A percentile compares a stretch with the other conserved stretches of the same genome.
Conservation (phyloP, 305 asterid species). For the Galium porrigens region DNA sequence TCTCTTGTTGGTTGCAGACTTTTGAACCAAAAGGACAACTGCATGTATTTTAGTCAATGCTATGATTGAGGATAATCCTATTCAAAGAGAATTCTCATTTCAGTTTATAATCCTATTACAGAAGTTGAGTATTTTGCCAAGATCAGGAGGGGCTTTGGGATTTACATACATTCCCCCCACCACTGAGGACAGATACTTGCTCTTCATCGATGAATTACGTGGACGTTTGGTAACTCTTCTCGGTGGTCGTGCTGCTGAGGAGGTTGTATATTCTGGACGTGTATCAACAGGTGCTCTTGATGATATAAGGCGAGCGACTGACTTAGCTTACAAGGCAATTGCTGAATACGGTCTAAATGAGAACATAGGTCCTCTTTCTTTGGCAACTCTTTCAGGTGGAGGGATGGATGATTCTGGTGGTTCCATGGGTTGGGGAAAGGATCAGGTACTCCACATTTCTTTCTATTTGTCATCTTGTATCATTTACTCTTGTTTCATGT, state of each 20-base stretch:
- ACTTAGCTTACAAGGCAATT: constrained; percentile 97
- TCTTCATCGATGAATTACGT: constrained; percentile 83
- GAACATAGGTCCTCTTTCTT: constrained; percentile 72
- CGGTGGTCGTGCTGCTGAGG: constrained; percentile 99
- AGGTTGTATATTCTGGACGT: constrained; percentile 80
- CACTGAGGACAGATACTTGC: constrained; percentile 84
- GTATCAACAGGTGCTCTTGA: constrained; percentile 98
- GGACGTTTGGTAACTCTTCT: constrained; percentile 96
- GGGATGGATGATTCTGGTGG: constrained; percentile 90
- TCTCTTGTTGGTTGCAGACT: background rate
- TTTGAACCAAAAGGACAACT: background rate
- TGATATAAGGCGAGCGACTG: constrained; percentile 92
- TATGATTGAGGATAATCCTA: background rate
- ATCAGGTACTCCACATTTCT: constrained; percentile 44
- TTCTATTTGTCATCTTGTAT: constrained; percentile 13
- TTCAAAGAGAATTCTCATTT: background rate
- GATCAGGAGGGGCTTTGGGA: constrained; percentile 97
- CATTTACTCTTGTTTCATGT: constrained; percentile 6
- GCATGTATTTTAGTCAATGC: background rate
- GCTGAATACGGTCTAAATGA: constrained; percentile 94
- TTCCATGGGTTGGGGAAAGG: constrained; percentile 71
- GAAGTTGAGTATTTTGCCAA: constrained; percentile 97
- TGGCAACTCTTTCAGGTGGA: constrained; percentile 78
- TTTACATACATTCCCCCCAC: constrained; percentile 91
- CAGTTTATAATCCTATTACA: constrained; percentile 15